A percentile compares a stretch with the other conserved stretches of the same genome.
Conservation (phyloP, 495 filamentous ascomycete species). For the Astrocystis sublimbata region DNA sequence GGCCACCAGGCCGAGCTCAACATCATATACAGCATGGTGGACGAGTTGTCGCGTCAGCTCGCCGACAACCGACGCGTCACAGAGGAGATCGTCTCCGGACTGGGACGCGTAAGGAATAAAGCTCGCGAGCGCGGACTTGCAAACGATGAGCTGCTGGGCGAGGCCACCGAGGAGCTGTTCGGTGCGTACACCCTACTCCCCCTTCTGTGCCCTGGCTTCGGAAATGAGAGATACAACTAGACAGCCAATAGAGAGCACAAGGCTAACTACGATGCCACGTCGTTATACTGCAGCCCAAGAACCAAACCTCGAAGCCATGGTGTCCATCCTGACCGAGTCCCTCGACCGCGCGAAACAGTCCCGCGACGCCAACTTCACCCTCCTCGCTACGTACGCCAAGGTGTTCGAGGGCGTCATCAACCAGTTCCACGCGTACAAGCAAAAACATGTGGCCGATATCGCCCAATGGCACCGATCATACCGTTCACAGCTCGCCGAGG, state of each 20-base stretch:
- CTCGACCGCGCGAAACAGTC: conserved; percentile 53
- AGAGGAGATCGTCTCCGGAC: conserved; percentile 68
- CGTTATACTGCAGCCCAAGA: conserved; percentile 49
- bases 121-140: conserved; percentile 46
- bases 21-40: conserved; percentile 78
- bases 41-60: conserved; percentile 74
- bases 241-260: neutral
- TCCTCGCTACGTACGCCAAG: conserved; percentile 50
- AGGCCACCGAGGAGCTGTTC: conserved; percentile 50
- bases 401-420: conserved; percentile 50
- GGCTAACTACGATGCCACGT: conserved; percentile 12
- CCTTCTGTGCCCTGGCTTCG: neutral
- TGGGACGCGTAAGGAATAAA: conserved; percentile 53
- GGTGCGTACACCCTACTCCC: conserved; percentile 34
- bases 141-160: conserved; percentile 53
- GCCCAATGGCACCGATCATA: conserved; percentile 58
- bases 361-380: conserved; percentile 53
- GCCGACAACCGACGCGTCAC: conserved; percentile 77
- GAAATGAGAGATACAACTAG: neutral
- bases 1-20: conserved; percentile 88
- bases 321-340: conserved; percentile 53
- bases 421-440: conserved; percentile 55
- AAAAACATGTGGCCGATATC: conserved; percentile 51
- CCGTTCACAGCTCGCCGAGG: conserved; percentile 56
- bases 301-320: conserved; percentile 51